A percentile compares a stretch with the other conserved stretches of the same genome.
phyloP scores from a whole-genome alignment of 2,329 filamentous ascomycete genomes.

The Colletotrichum salicis region DNA sequence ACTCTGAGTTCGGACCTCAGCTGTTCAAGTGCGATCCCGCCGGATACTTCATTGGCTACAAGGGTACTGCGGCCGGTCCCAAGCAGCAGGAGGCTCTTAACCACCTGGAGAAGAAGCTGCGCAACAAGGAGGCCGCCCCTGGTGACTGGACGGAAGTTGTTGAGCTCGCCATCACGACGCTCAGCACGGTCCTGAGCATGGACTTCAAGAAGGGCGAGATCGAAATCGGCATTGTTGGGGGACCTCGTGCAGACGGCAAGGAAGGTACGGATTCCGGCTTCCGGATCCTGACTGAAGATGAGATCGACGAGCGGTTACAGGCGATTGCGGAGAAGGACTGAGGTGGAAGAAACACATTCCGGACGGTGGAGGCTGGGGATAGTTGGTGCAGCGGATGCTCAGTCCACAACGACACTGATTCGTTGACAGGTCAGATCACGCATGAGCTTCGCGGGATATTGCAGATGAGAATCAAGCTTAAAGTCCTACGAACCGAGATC shows the following conservation, averaged over 20 bases:
- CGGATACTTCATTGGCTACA: conserved; percentile 98
- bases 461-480: conserved; percentile 22
- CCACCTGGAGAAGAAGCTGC: conserved; percentile 99
- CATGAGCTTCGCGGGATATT: conserved; percentile 20
- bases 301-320: conserved; percentile 98
- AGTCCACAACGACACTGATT: conserved; percentile 18
- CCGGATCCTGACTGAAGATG: conserved; percentile 91
- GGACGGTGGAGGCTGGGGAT: conserved; percentile 24
- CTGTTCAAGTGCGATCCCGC: conserved; percentile 99
- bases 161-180: conserved; percentile 92
- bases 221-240: conserved; percentile 96
- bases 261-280: conserved; percentile 84
- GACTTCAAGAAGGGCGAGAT: conserved; percentile 99
- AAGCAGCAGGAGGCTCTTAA: conserved; percentile 99
- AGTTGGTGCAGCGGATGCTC: conserved; percentile 22
- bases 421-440: conserved; percentile 20
- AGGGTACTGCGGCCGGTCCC: conserved; percentile 94
- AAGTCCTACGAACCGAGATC: conserved; percentile 21
- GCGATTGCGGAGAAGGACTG: conserved; percentile 99
- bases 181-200: conserved; percentile 96
- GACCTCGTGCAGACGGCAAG: conserved; percentile 82
- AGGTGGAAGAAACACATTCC: conserved; percentile 45
- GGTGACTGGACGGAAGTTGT: conserved; percentile 98
- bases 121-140: conserved; percentile 95
- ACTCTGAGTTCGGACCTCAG: conserved; percentile 91